phyloP scores from a whole-genome alignment of 2,329 filamentous ascomycete genomes.

The Apiospora koreana region DNA sequence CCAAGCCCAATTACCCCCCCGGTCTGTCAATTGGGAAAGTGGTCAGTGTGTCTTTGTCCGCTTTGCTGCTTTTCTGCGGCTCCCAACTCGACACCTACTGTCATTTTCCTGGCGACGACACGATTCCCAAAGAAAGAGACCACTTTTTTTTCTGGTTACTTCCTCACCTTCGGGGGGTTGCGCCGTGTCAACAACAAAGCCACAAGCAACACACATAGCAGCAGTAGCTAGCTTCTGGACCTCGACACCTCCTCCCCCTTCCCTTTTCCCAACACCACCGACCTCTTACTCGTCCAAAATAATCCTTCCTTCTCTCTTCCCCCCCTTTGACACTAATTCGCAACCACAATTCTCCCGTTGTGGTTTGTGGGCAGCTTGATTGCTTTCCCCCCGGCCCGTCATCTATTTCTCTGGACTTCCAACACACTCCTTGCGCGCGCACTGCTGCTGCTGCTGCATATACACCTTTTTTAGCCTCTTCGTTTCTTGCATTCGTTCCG shows the following conservation, averaged over 20 bases:
- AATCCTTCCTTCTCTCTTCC: constrained; percentile 2
- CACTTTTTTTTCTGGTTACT: constrained; percentile 13
- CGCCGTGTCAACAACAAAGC: constrained; percentile 12
- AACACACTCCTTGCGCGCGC: constrained; percentile 12
- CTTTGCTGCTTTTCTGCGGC: constrained; percentile 1
- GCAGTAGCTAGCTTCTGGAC: constrained; percentile 18
- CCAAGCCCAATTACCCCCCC: constrained; percentile 1
- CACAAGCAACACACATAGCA: constrained; percentile 7
- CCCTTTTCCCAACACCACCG: constrained; percentile 14
- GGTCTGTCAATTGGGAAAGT: constrained; percentile 6
- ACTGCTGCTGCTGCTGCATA: constrained; percentile 9
- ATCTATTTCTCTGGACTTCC: constrained; percentile 1
- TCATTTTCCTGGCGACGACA: constrained; percentile 6
- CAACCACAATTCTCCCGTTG: constrained; percentile 11
- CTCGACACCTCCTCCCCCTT: constrained; percentile 19
- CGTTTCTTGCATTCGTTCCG: constrained; percentile 13
- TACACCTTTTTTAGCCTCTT: constrained; percentile 5
- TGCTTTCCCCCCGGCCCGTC: constrained; percentile 5
- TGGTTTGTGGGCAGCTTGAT: constrained; percentile 11
- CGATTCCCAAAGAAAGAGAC: constrained; percentile 9
- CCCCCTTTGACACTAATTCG: constrained; percentile 7
- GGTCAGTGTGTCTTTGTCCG: constrained; percentile 8
- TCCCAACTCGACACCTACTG: background rate
- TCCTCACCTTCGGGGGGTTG: constrained; percentile 10
- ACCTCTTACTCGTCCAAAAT: constrained; percentile 1